A percentile compares a stretch with the other conserved stretches of the same genome.
Evolutionary conservation across 23 red algal genomes (phyloP).

Genomic region (Agarophyton chilense): DNA sequence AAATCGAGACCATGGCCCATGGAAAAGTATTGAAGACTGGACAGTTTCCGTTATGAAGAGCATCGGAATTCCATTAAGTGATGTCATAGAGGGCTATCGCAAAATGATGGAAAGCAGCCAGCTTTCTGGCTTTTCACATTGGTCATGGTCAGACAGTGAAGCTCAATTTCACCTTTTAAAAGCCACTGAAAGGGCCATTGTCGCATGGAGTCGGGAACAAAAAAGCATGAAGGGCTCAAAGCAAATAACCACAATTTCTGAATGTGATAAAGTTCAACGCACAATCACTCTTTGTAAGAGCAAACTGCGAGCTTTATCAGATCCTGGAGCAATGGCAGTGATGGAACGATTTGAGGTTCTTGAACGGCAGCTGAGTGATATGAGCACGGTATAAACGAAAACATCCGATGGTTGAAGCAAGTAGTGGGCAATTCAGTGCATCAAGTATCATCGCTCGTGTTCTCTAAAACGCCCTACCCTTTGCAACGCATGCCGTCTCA

Average conservation of each 20-base stretch:
- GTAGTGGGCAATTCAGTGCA: no score
- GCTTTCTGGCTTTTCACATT: neutral
- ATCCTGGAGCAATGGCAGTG: neutral
- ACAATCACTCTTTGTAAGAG: constrained; percentile 25
- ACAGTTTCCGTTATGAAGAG: neutral
- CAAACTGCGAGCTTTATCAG: constrained; percentile 29
- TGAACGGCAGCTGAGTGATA: constrained; percentile 21
- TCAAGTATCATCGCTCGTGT: no score
- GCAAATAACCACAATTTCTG: neutral
- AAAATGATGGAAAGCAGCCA: constrained; percentile 55
- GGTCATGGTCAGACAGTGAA: constrained; percentile 42
- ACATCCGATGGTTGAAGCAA: no score
- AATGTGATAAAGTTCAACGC: constrained; percentile 17
- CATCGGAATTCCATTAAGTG: constrained; percentile 47
- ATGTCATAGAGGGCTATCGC: constrained; percentile 61
- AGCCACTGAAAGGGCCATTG: constrained; percentile 28
- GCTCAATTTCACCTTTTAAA: constrained; percentile 45
- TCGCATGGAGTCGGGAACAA: constrained; percentile 11
- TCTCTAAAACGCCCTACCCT: no score
- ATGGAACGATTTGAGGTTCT: constrained; percentile 26
- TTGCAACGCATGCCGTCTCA: no score
- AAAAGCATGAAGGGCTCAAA: neutral
- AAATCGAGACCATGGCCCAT: neutral
- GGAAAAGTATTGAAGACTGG: constrained; percentile 32
- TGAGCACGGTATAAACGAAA: neutral